phyloP scores from a whole-genome alignment of 2,329 filamentous ascomycete genomes.

The Pyrenochaeta sp. region DNA sequence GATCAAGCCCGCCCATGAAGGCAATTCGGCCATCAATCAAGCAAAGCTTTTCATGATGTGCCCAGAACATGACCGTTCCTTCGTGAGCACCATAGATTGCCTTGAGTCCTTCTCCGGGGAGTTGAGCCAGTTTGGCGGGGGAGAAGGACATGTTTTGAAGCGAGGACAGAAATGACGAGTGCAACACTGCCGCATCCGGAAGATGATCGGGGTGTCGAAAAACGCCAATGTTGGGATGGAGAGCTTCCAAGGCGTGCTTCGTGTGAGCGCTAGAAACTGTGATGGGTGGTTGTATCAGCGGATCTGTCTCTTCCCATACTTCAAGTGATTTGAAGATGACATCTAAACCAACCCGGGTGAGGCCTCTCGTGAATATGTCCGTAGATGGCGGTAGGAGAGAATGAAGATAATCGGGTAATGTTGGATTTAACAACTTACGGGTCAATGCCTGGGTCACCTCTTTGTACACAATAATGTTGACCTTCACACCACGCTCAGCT shows the following conservation, averaged over 20 bases:
- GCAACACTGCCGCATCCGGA: constrained; percentile 73
- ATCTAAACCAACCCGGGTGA: constrained; percentile 52
- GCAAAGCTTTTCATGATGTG: constrained; percentile 91
- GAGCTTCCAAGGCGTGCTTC: constrained; percentile 76
- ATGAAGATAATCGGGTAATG: constrained; percentile 53
- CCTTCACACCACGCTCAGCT: constrained; percentile 81
- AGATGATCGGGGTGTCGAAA: constrained; percentile 91
- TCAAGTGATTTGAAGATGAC: constrained; percentile 56
- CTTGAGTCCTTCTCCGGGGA: constrained; percentile 76
- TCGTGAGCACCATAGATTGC: constrained; percentile 82
- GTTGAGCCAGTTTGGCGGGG: constrained; percentile 64
- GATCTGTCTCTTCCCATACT: constrained; percentile 53
- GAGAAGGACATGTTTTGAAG: constrained; percentile 64
- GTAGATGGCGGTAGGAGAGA: constrained; percentile 52
- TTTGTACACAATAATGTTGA: constrained; percentile 91
- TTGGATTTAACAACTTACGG: constrained; percentile 64
- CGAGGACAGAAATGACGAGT: constrained; percentile 63
- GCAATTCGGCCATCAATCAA: constrained; percentile 78
- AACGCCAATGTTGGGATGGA: constrained; percentile 85
- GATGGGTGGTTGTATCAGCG: constrained; percentile 53
- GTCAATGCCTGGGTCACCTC: constrained; percentile 80
- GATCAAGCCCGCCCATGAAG: constrained; percentile 91
- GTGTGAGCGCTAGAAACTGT: constrained; percentile 75
- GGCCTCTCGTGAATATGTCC: constrained; percentile 50
- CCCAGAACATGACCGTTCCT: constrained; percentile 87